Base-by-base conservation (phyloP, 2,329 filamentous ascomycete genomes). In the Aspergillus melleus region DNA sequence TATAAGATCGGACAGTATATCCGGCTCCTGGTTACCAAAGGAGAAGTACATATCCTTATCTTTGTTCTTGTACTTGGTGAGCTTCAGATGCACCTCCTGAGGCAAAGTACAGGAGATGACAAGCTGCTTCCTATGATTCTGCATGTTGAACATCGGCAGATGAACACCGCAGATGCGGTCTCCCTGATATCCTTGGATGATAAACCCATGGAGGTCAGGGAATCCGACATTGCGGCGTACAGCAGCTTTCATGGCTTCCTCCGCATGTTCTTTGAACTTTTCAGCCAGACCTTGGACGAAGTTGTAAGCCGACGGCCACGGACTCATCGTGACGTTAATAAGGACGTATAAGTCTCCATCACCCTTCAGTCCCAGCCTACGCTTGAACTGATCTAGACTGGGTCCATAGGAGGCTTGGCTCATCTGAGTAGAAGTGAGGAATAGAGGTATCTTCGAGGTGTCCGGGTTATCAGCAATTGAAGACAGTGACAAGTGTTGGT, bases 91-190 rank as follows among this genome's bases (percentile, higher is more conserved):
- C 3, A 39, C 36, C 14, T 39, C 12, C 36, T 2, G 11, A 11
- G 36, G 36, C 36, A 39, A 39, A 6, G 12, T 39, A 39, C 36
- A 39, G 36, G 36, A 39, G 36, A 39, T 16, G 14, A 39, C 36
- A 39, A 51, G 49, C 30, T 51, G 49, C 14, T 29, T 24, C 49
- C 49, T 24, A 16, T 51, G 49, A 19, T 51, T 51, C 14, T 51
- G 22, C 49, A 51, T 51, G 49, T 51, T 24, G 49, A 51, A 51
- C 49, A 51, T 51, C 8, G 49, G 49, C 22, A 51, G 49, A 51
- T 51, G 24, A 30, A 51, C 24, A 39, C 36, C 36, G 36, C 36
- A 39, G 30, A 51, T 24, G 49, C 24, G 30, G 16, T n/a, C 11
- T 24, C 22, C 30, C 49, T 19, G 24, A 22, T 51, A 24, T 14